phyloP scores from a whole-genome alignment of 768 basidiomycete genomes.

The Lactarius deliciosus region DNA sequence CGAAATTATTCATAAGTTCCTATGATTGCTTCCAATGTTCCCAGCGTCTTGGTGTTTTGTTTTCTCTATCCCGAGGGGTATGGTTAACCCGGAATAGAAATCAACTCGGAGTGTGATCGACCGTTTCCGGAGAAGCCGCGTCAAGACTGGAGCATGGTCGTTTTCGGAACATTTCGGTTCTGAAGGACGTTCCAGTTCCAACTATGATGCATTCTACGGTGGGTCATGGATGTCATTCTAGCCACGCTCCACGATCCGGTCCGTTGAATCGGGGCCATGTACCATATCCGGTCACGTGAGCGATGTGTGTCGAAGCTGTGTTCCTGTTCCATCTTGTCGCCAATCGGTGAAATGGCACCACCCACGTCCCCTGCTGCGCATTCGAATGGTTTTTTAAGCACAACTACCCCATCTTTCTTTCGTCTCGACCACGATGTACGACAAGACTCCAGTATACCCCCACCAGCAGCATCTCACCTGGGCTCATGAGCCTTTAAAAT shows the following conservation, averaged over 20 bases:
- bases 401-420: background rate
- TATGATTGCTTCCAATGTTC: background rate
- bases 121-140: background rate
- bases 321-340: no score
- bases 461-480: conserved; percentile 46
- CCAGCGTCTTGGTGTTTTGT: background rate
- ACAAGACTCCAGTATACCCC: conserved; percentile 39
- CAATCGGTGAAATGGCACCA: background rate
- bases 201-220: background rate
- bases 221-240: background rate
- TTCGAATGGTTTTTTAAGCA: background rate
- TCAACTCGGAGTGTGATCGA: background rate
- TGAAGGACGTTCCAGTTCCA: background rate
- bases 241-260: background rate
- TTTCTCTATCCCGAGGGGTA: no score
- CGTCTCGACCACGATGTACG: conserved; percentile 27
- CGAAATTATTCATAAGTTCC: background rate
- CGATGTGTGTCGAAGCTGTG: no score
- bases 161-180: background rate
- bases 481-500: conserved; percentile 47
- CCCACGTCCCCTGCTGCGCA: background rate
- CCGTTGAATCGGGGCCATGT: background rate
- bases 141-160: background rate
- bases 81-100: no score
- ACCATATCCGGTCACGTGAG: background rate